Evolutionary conservation across 257 asterid genomes (phyloP), one percentile per base, ranked within the genome.

Genomic region (Coffea eugenioides): DNA sequence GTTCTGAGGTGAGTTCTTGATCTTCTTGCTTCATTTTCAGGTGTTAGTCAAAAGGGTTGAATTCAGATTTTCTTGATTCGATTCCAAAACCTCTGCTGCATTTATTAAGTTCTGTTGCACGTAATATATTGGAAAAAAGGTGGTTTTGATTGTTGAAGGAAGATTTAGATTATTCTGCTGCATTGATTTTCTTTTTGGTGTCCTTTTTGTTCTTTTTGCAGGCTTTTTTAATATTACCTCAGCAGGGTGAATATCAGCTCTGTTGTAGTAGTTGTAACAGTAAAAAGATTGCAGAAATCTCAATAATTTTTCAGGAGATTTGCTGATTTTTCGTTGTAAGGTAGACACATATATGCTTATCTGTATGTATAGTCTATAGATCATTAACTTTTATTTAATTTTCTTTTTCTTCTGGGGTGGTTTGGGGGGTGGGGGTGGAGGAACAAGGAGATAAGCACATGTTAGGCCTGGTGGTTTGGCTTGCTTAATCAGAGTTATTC

Each of bases 1-100:
- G 9, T 54, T 56, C 73, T 79, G 71, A 43, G 77, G 80, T 56
- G 66, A 54, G 84, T 34, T 64, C 34, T 61, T 23, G 25, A 62
- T 77, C 49, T 62, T 39, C 61, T 45, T 14, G n/a, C 31, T 65
- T 13, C 64, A 59, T 59, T 59, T 59, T 59, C 27, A 5, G 20
- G 6, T 21, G 66, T 11, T 6, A 23, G 66, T 59, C 23, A 56
- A 56, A 56, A 18, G 62, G 62, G 62, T 56, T 18, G 62, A 46
- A 76, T 25, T 43, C 43, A n/a, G 21, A 11, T 59, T 49, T 71
- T n/a, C 25, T 21, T n/a, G n/a, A 14, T 71, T 16, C 16, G n/a
- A 21, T 54, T 69, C 69, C 7, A 5, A 31, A n/a, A 6, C 21
- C 11, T n/a, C 41, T 31, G 43, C 21, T 31, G 4, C 4, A 59